These are phyloP conservation scores for Nemania bipapillata DNA, from an alignment of 2,329 filamentous ascomycete species.

Conservation along the genomic window DNA sequence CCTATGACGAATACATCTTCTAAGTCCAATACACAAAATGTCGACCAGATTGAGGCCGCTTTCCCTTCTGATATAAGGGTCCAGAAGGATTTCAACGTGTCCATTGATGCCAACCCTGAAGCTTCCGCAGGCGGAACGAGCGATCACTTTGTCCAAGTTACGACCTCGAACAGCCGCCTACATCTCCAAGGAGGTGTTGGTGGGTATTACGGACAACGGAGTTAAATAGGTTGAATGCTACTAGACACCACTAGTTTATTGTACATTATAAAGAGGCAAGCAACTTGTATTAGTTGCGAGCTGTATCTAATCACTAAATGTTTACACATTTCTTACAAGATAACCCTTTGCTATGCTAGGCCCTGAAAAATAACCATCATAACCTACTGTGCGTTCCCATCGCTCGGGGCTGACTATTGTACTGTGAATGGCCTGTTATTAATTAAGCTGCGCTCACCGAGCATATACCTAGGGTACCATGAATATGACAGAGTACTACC, in stretches of 20 bases:
- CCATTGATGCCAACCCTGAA: constrained; percentile 39
- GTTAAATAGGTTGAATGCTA: constrained; percentile 2
- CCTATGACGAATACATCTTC: constrained; percentile 32
- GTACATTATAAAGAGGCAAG: constrained; percentile 7
- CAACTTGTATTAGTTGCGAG: not conserved
- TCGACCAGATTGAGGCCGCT: constrained; percentile 32
- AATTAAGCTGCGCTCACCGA: not conserved
- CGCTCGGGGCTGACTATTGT: not conserved
- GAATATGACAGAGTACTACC: not conserved
- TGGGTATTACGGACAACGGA: constrained; percentile 35
- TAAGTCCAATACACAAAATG: constrained; percentile 13
- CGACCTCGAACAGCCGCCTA: constrained; percentile 39
- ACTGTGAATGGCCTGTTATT: not conserved
- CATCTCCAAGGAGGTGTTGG: constrained; percentile 34
- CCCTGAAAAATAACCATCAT: not conserved
- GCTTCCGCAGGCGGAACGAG: constrained; percentile 30
- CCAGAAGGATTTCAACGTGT: constrained; percentile 45
- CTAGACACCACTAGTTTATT: not conserved
- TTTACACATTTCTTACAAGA: not conserved
- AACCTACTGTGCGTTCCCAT: not conserved
- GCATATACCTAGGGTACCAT: not conserved
- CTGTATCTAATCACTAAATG: not conserved
- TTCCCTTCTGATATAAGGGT: constrained; percentile 45
- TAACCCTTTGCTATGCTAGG: not conserved
- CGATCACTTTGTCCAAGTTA: constrained; percentile 41